Base-by-base conservation (phyloP, 345 rosid species). In the Limnanthes douglasii region DNA sequence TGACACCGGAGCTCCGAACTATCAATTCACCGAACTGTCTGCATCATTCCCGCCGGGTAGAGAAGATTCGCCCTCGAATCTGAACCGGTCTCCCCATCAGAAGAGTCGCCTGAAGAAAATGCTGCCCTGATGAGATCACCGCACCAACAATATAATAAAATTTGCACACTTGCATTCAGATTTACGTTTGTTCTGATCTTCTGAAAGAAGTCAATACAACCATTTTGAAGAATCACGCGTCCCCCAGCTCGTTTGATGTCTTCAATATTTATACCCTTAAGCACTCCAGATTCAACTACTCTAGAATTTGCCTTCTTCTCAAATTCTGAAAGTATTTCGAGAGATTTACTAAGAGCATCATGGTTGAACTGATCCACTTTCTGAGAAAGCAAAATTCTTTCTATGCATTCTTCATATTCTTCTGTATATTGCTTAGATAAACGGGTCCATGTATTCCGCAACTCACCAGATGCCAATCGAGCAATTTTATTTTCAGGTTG, bases 131-230 rank as follows among this genome's bases (percentile, higher is more conserved):
- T 85, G 49, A 92, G 93, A 51, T 81, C 93, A 45, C 67, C 94
- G 46, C 86, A 92, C 99, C 99, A 92, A 62, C 94, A 92, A 51
- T 81, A 92, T 4, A 94, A 92, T 36, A 85, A 83, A 31, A 92
- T 56, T 24, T 85, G 81, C 51, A 75, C 51, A 34, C 69, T 53
- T 24, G 73, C 68, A 56, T 69, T 65, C 54, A 69, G 38, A 21
- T 54, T 63, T 43, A 71, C 74, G 50, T 57, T 64, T 52, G 61
- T 60, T 18, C 65, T 42, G 35, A 81, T 49, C 50, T 67, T 81
- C 68, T 68, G 63, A 38, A 92, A 71, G 68, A 92, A 80, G 33
- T 37, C 22, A 17, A 57, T 64, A 62, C 96, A 92, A 17, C 99
- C 99, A 65, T 81, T 83, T 57, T 71, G 96, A 73, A 92, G 86